A percentile compares a stretch with the other conserved stretches of the same genome.
phyloP scores from a whole-genome alignment of 768 basidiomycete genomes.

The Boletus sp. region DNA sequence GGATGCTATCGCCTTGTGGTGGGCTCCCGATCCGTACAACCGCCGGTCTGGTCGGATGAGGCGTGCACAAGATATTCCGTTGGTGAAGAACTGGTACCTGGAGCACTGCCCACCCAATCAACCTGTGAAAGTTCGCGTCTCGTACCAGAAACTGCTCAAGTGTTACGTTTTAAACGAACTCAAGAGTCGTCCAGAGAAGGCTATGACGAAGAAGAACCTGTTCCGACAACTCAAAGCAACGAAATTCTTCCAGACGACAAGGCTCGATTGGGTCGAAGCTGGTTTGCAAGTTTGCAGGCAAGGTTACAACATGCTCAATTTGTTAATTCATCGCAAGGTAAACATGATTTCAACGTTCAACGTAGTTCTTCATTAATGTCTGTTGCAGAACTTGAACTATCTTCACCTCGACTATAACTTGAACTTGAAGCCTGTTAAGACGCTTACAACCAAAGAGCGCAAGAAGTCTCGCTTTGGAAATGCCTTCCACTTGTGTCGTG shows the following conservation, averaged over 20 bases:
- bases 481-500: constrained; percentile 96
- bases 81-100: constrained; percentile 98
- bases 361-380: background rate
- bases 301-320: constrained; percentile 99
- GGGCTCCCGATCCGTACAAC: constrained; percentile 96
- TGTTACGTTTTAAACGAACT: constrained; percentile 95
- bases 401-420: constrained; percentile 97
- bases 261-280: constrained; percentile 98
- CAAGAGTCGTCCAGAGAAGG: constrained; percentile 84
- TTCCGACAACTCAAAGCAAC: constrained; percentile 97
- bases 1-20: constrained; percentile 97
- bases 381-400: constrained; percentile 77
- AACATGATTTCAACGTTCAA: background rate
- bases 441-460: constrained; percentile 97
- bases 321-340: constrained; percentile 97
- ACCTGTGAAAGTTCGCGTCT: constrained; percentile 97
- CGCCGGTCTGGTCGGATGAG: constrained; percentile 90
- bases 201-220: constrained; percentile 97
- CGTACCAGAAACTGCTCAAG: constrained; percentile 97
- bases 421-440: constrained; percentile 98
- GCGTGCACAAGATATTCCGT: constrained; percentile 90
- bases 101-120: constrained; percentile 97
- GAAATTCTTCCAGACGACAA: constrained; percentile 99
- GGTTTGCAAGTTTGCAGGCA: constrained; percentile 98
- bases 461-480: constrained; percentile 99